Conservation (phyloP, 805 yeast species). For the Wickerhamiella sergipiensis region DNA sequence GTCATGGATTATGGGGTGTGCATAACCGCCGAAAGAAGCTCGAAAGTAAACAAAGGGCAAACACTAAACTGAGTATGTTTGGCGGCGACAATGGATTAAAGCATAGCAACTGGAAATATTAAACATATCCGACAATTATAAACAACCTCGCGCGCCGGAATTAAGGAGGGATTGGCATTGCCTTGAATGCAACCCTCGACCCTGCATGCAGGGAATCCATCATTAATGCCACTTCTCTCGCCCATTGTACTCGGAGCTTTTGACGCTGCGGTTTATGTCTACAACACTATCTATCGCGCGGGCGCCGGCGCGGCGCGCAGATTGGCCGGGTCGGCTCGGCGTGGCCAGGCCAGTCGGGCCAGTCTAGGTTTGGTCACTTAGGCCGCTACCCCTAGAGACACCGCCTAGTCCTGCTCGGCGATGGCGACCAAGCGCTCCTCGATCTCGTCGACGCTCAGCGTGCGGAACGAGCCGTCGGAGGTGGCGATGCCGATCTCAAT, state of each 20-base stretch:
- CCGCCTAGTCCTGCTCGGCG: slow-evolving; percentile 81
- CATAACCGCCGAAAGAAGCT: no score
- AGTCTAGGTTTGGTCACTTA: no score
- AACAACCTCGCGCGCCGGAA: no score
- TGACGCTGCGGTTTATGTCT: background rate
- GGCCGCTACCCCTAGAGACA: no score
- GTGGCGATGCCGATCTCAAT: slow-evolving; percentile 86
- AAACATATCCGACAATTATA: no score
- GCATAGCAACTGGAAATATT: no score
- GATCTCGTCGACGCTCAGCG: slow-evolving; percentile 70
- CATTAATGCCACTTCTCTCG: background rate
- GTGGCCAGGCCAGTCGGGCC: no score
- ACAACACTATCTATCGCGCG: background rate
- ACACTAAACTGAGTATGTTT: no score
- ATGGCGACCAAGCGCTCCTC: slow-evolving; percentile 88
- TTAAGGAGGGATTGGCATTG: no score
- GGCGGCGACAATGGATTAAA: no score
- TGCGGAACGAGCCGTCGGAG: slow-evolving; percentile 46
- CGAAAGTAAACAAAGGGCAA: background rate
- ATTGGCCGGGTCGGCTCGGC: background rate
- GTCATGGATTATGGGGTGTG: no score
- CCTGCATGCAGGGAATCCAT: background rate
- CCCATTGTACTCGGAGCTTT: background rate
- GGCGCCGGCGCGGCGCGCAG: background rate
- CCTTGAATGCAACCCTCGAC: background rate